Evolutionary conservation across 2,329 filamentous ascomycete genomes (phyloP).

Genomic region (Aspergillus candidus): DNA sequence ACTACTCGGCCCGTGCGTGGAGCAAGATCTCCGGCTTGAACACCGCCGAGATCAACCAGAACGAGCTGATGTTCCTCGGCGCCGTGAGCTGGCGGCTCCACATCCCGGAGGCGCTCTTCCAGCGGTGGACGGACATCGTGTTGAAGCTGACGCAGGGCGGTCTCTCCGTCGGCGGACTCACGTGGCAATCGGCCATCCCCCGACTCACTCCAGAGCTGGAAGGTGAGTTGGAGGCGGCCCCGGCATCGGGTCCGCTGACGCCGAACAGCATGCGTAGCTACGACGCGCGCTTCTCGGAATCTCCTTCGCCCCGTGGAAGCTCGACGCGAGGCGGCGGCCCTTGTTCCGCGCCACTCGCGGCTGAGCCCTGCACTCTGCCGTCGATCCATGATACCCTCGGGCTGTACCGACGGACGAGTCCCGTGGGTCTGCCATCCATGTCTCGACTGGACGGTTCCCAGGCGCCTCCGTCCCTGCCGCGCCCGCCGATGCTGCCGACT

Average conservation of each 20-base stretch:
- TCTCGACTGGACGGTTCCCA: conserved; percentile 37
- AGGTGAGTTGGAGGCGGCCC: conserved; percentile 35
- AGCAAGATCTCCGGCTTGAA: conserved; percentile 98
- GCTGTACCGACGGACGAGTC: conserved; percentile 25
- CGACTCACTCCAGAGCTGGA: conserved; percentile 54
- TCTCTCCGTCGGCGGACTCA: conserved; percentile 29
- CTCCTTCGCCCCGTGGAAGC: conserved; percentile 25
- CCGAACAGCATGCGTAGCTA: conserved; percentile 22
- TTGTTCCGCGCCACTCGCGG: conserved; percentile 11
- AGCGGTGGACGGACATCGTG: conserved; percentile 90
- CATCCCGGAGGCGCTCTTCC: conserved; percentile 80
- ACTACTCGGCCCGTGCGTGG: conserved; percentile 96
- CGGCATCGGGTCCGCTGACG: conserved; percentile 11
- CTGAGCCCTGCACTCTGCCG: conserved; percentile 18
- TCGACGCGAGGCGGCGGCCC: conserved; percentile 7
- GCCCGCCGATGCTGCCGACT: conserved; percentile 54
- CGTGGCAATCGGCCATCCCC: conserved; percentile 47
- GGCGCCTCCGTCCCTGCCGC: conserved; percentile 50
- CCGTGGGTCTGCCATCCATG: conserved; percentile 48
- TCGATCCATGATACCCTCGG: conserved; percentile 26
- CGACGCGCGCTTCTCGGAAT: conserved; percentile 22
- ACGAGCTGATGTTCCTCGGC: conserved; percentile 84
- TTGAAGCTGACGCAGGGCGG: conserved; percentile 68
- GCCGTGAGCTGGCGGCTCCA: conserved; percentile 94
- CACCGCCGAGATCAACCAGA: conserved; percentile 90